Conservation (phyloP, 768 basidiomycete species). For the Boletus sp. region DNA sequence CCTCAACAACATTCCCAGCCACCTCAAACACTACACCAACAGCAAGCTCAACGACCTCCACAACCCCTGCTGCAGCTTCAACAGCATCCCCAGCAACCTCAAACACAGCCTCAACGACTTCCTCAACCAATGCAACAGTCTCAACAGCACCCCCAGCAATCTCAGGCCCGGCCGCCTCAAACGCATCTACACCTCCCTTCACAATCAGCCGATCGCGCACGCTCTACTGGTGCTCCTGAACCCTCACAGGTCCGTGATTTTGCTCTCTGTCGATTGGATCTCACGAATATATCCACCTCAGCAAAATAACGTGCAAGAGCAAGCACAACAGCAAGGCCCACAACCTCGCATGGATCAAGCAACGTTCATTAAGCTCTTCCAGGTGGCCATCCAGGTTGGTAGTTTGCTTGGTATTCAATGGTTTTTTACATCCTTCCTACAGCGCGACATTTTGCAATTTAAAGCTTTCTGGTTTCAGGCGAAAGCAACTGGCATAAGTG, state of each 20-base stretch:
- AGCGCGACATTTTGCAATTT: slow-evolving; percentile 18
- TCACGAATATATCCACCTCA: neutral
- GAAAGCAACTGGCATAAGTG: slow-evolving; percentile 13
- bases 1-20: slow-evolving; percentile 2
- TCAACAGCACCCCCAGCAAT: neutral
- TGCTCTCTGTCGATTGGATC: neutral
- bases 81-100: neutral
- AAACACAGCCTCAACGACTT: neutral
- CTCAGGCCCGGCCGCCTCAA: neutral
- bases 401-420: neutral
- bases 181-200: neutral
- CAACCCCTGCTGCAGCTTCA: neutral
- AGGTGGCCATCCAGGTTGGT: slow-evolving; percentile 20
- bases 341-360: slow-evolving; percentile 7
- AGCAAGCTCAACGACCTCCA: neutral
- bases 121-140: neutral
- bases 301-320: slow-evolving; percentile 5
- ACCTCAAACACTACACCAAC: neutral
- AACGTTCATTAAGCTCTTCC: slow-evolving; percentile 23
- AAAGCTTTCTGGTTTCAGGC: slow-evolving; percentile 16
- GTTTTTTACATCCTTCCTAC: neutral
- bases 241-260: slow-evolving; percentile 1
- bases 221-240: neutral
- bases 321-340: neutral
- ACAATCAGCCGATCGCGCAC: neutral